Conservation (phyloP, 352 stramenopile genomes). For the Globisporangium canariense region DNA sequence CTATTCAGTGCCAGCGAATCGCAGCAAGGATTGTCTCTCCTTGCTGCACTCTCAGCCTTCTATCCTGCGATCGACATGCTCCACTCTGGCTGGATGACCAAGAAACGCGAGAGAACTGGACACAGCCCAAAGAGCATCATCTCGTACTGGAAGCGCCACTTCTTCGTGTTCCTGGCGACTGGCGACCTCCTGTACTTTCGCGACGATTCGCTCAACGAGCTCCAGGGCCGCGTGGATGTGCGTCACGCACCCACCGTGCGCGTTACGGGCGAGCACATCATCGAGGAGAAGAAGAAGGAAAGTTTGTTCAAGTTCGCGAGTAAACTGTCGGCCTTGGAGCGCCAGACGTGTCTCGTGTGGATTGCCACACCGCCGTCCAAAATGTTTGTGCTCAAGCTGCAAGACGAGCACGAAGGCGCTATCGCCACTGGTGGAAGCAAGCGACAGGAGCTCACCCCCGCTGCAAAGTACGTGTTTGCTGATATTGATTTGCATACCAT, state of each 20-base stretch:
- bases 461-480: slow-evolving; percentile 37
- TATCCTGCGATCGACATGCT: slow-evolving; percentile 69
- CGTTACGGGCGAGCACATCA: slow-evolving; percentile 68
- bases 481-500: background rate
- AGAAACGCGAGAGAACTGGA: slow-evolving; percentile 67
- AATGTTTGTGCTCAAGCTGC: slow-evolving; percentile 79
- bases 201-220: slow-evolving; percentile 64
- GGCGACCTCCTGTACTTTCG: slow-evolving; percentile 79
- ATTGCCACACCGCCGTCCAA: slow-evolving; percentile 81
- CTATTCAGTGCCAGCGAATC: slow-evolving; percentile 51
- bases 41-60: slow-evolving; percentile 73
- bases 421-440: slow-evolving; percentile 17
- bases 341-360: slow-evolving; percentile 72
- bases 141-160: slow-evolving; percentile 83
- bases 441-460: slow-evolving; percentile 50
- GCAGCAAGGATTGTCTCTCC: slow-evolving; percentile 71
- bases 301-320: slow-evolving; percentile 64
- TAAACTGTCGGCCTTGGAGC: slow-evolving; percentile 54
- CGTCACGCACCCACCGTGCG: slow-evolving; percentile 73
- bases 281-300: slow-evolving; percentile 76
- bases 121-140: slow-evolving; percentile 77
- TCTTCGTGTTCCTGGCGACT: slow-evolving; percentile 70
- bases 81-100: slow-evolving; percentile 70
- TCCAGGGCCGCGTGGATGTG: slow-evolving; percentile 75
- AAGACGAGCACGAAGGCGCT: slow-evolving; percentile 55